These are phyloP conservation scores for Lactarius hatsudake DNA, from an alignment of 768 basidiomycete species.

Conservation along the genomic window DNA sequence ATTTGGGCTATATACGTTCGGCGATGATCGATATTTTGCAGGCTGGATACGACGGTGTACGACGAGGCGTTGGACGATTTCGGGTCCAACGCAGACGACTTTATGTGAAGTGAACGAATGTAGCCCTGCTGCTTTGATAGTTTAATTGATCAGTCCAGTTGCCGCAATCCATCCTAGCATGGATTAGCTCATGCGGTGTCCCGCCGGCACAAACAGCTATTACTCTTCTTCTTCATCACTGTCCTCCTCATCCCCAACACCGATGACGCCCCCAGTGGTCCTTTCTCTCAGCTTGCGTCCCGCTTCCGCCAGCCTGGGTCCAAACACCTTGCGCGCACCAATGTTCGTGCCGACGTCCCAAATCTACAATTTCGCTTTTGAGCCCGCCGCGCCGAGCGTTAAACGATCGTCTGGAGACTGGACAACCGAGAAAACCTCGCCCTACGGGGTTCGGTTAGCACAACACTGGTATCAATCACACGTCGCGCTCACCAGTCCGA, in stretches of 20 bases:
- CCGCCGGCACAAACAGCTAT: slow-evolving; percentile 11
- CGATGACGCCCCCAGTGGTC: slow-evolving; percentile 61
- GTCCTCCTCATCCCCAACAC: slow-evolving; percentile 68
- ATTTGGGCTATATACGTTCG: too few relatives aligned
- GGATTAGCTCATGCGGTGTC: neutral
- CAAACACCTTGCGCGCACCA: slow-evolving; percentile 82
- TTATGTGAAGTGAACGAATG: slow-evolving; percentile 62
- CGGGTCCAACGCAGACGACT: slow-evolving; percentile 70
- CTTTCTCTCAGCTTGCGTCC: slow-evolving; percentile 68
- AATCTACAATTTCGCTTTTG: slow-evolving; percentile 42
- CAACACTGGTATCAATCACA: neutral
- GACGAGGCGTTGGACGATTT: slow-evolving; percentile 68
- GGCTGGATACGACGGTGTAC: slow-evolving; percentile 58
- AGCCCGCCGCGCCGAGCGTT: slow-evolving; percentile 78
- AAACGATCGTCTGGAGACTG: slow-evolving; percentile 96
- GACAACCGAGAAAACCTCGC: slow-evolving; percentile 89
- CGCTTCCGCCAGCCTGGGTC: slow-evolving; percentile 67
- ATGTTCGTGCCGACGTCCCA: slow-evolving; percentile 91
- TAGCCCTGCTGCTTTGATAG: neutral
- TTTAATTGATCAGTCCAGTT: slow-evolving; percentile 16
- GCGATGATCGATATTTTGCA: slow-evolving; percentile 31
- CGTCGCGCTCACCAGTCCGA: slow-evolving; percentile 71
- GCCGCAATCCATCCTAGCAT: slow-evolving; percentile 4
- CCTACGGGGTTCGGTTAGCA: slow-evolving; percentile 46
- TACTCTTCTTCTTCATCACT: slow-evolving; percentile 46